Conservation (phyloP, 257 asterid genomes). For the Parsonsia alboflavescens region DNA sequence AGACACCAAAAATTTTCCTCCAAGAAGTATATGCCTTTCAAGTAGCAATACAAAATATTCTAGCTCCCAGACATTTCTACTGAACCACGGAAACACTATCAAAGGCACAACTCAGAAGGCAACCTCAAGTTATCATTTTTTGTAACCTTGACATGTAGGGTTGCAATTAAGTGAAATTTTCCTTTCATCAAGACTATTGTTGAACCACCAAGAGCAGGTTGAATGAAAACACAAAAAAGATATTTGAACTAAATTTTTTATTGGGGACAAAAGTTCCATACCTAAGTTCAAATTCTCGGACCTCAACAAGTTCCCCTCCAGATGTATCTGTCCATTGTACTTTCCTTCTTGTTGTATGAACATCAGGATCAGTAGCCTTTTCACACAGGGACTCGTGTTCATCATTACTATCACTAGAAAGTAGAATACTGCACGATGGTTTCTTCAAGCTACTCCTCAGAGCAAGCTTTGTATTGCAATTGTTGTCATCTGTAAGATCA, state of each 20-base stretch:
- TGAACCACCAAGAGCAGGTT: background rate
- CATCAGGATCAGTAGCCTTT: constrained; percentile 28
- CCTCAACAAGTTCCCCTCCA: constrained; percentile 85
- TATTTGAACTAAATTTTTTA: background rate
- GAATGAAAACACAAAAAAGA: background rate
- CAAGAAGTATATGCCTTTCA: background rate
- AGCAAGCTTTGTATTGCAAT: constrained; percentile 29
- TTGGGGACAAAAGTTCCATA: constrained; percentile 22
- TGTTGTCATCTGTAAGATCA: constrained; percentile 32
- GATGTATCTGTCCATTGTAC: constrained; percentile 89
- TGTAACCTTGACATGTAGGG: background rate
- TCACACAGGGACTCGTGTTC: constrained; percentile 30
- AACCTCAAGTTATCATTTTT: background rate
- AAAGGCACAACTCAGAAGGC: background rate
- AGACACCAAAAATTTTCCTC: background rate
- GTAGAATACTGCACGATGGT: constrained; percentile 24
- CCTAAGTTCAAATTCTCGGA: constrained; percentile 96
- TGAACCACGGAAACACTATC: background rate
- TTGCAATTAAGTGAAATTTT: background rate
- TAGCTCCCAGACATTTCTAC: background rate
- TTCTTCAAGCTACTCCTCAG: constrained; percentile 82
- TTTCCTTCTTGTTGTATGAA: constrained; percentile 54
- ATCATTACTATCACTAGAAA: constrained; percentile 24
- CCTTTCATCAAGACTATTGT: background rate
- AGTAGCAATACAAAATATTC: background rate